Evolutionary conservation across 75 land plant genomes (phyloP), one percentile per base, ranked within the genome.

Genomic region (Adiantum capillusveneris): DNA sequence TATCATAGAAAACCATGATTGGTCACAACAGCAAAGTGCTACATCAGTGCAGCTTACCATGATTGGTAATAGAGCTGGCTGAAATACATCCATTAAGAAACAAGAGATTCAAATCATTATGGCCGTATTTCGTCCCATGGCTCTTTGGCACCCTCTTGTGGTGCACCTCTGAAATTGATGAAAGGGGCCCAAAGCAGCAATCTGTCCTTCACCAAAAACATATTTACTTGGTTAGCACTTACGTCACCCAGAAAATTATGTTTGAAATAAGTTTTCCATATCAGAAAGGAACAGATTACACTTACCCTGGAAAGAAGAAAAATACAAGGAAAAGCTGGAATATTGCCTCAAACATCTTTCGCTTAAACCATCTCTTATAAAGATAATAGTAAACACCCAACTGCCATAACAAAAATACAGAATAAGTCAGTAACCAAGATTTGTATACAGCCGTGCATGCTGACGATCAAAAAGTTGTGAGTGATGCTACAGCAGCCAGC

Each of bases 121-220:
- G 51, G 51, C 18, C 51, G 51, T 18, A 48, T 18, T 5, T 48
- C 51, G 20, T 48, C 51, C 51, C 51, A 48, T 11, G 51, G 51
- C 18, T 48, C 51, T 19, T 48, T 48, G 18, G 51, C 51, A 48
- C 51, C 51, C 5, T 18, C 20, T 20, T 20, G 11, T 11, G 51
- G 51, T 11, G 20, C 6, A 5, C 20, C 6, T 20, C 51, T 12
- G 18, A 48, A 11, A 48, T 48, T 48, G 18, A 48, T 48, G 20
- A 48, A 48, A 13, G 51, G 51, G 11, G 51, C 51, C 20, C 13
- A 19, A 9, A 48, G 51, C 51, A 48, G 9, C 51, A 48, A 16
- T 19, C 51, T 18, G 18, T 48, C 6, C 5, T 6, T 12, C 9
- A 11, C 51, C 13, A 13, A 48, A 48, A 48, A 48, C 13, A 18